Base-by-base conservation (phyloP, 2,329 filamentous ascomycete species). In the Dactylonectria macrodidyma region DNA sequence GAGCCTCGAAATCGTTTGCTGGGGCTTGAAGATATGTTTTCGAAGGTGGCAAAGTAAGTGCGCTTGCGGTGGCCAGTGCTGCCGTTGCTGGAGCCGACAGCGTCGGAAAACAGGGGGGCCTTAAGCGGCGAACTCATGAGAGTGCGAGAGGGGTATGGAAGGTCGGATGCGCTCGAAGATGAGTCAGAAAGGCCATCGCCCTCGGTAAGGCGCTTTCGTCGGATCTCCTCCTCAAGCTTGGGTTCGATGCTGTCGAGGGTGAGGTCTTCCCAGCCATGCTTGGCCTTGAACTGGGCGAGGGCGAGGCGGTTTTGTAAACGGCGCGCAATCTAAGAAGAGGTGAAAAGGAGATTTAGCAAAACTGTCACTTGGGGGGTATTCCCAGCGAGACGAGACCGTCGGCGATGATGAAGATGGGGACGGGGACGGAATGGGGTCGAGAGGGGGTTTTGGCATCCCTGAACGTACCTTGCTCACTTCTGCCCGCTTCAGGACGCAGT, bases 211-310 rank as follows among this genome's bases (percentile, higher is more conserved):
- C 92, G 89, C 82, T 92, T 93, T 74, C 91, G 88, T 83, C 92
- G 90, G 79, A 95, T 87, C 82, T 95, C 90, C 78, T 95, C 89
- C 78, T 95, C 92, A 70, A 95, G 85, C 79, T 92, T 93, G 59
- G 94, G 94, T 82, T 97, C 94, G 83, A 97, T 94, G 69, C 87
- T 91, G 79, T 95, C 93, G 77, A 97, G 89, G 70, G 92, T 93
- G 79, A 97, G 88, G 81, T 96, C 93, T 82, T 98, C 93, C 91
- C 95, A 97, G 80, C 95, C 95, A 84, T 97, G 93, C 83, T 97
- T 95, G 74, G 96, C 95, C 85, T 98, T 98, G 88, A 98, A 96
- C 82, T 97, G 96, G 79, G 96, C 96, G 71, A 98, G 90, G 66
- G 96, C 95, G 67, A 99, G 90, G 71, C 95, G 94, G 85, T 97